phyloP scores from a whole-genome alignment of 257 asterid genomes.

The Handroanthus guayacan region DNA sequence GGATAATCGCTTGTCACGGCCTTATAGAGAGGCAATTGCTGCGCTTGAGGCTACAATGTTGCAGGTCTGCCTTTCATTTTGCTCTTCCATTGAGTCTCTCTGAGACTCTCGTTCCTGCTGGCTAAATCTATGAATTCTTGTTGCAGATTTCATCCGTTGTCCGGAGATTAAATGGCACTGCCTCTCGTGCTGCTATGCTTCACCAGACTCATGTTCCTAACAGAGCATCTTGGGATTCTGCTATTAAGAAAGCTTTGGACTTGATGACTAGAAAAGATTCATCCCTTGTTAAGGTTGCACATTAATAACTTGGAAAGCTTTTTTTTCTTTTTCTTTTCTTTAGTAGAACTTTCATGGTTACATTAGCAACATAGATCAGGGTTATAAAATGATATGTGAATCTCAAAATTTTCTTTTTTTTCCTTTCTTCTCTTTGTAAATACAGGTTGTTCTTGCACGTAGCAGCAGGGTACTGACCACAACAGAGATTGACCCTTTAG shows the following conservation, averaged over 20 bases:
- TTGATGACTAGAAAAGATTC: conserved; percentile 62
- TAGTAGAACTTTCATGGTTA: too few species aligned
- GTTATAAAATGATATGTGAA: not conserved
- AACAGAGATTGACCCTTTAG: conserved; percentile 73
- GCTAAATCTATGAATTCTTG: conserved; percentile 6
- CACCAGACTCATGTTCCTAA: conserved; percentile 73
- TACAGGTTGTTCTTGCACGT: conserved; percentile 96
- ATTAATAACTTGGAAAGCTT: conserved; percentile 1
- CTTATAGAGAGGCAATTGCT: conserved; percentile 71
- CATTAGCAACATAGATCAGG: not conserved
- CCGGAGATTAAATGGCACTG: conserved; percentile 42
- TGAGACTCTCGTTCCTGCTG: not conserved
- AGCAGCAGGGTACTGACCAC: conserved; percentile 85
- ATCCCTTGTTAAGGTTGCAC: conserved; percentile 70
- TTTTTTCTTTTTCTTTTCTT: not conserved
- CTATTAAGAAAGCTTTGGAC: conserved; percentile 76
- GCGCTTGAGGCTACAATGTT: conserved; percentile 73
- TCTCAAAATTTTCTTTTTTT: not conserved
- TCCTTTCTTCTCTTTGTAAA: conserved; percentile 8
- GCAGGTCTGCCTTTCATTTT: conserved; percentile 53
- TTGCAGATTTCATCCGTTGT: conserved; percentile 73
- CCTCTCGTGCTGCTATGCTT: conserved; percentile 51
- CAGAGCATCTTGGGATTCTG: conserved; percentile 75
- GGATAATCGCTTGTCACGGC: conserved; percentile 77
- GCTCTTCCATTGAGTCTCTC: not conserved